phyloP scores from a whole-genome alignment of 495 filamentous ascomycete genomes.

The Apiosordaria backusii region DNA sequence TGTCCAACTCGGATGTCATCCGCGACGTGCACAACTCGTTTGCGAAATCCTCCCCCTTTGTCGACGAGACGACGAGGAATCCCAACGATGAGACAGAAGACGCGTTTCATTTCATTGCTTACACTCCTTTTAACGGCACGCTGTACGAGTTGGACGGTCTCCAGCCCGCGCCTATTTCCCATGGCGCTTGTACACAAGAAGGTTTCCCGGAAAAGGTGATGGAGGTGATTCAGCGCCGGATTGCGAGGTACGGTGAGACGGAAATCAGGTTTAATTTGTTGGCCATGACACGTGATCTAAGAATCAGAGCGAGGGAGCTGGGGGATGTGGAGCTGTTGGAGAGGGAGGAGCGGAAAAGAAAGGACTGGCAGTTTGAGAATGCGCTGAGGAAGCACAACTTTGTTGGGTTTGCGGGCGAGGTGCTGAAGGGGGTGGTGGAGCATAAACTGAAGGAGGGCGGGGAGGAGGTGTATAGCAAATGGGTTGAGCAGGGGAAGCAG shows the following conservation, averaged over 20 bases:
- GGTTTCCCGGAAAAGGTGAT: slow-evolving; percentile 81
- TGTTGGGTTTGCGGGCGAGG: slow-evolving; percentile 89
- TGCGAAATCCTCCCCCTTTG: slow-evolving; percentile 80
- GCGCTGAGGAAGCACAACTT: slow-evolving; percentile 91
- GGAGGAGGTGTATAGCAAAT: slow-evolving; percentile 64
- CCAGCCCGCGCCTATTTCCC: slow-evolving; percentile 84
- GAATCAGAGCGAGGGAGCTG: slow-evolving; percentile 70
- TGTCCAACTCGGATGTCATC: slow-evolving; percentile 72
- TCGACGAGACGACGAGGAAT: slow-evolving; percentile 73
- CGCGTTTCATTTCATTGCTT: slow-evolving; percentile 97
- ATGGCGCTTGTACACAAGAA: slow-evolving; percentile 65
- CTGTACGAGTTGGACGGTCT: slow-evolving; percentile 96
- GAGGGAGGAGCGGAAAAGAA: slow-evolving; percentile 78
- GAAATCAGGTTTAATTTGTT: slow-evolving; percentile 97
- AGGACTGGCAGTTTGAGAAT: slow-evolving; percentile 94
- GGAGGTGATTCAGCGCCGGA: slow-evolving; percentile 77
- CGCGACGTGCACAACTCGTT: slow-evolving; percentile 93
- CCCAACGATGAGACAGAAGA: slow-evolving; percentile 64
- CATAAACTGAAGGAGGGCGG: slow-evolving; percentile 63
- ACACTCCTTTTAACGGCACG: slow-evolving; percentile 70
- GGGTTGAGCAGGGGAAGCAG: slow-evolving; percentile 73
- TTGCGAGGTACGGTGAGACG: slow-evolving; percentile 75
- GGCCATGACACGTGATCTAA: slow-evolving; percentile 81
- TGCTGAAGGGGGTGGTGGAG: slow-evolving; percentile 77
- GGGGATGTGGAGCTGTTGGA: slow-evolving; percentile 76